Base-by-base conservation (phyloP, 2,329 filamentous ascomycete species). In the Thelonectria discophora region DNA sequence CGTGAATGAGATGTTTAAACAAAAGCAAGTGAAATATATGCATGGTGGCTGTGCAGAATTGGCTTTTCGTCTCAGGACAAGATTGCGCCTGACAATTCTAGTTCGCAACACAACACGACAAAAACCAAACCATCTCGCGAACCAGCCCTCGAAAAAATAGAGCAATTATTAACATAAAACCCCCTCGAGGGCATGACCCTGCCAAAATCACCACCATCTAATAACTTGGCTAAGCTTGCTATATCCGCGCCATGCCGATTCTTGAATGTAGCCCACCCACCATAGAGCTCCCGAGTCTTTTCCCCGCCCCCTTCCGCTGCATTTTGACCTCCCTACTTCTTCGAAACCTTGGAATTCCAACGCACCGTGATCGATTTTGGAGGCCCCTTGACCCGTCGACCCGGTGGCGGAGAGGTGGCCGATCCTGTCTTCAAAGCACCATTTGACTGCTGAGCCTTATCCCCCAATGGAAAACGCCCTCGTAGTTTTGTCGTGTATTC, bases 391-490 rank as follows among this genome's bases (percentile, higher is more conserved):
- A 30, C 11, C 32, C 24, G 32, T 13, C 9, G 17, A 20, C 20
- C 15, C 15, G 39, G 20, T 1, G 43, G 32, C 2, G 21, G 21
- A 48, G 34, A 49, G 34, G 34, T 15, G 10, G 3, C 15, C 6
- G 34, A 15, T 13, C 34, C 15, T 4, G 34, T 6, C 34, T 37
- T 37, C 12, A 15, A 37, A 15, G 10, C 34, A 6, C 15, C 15
- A 37, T 37, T 37, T 4, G 34, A 15, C 34, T 37, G 34, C 34
- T 15, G 34, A 37, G 11, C 11, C 24, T 46, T 43, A n/a, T 18
- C 17, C 39, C 52, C 64, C 50, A 51, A 49, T 20, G 30, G 32
- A 39, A 45, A 59, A 46, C 48, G 48, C 40, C 43, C 60, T 40
- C 42, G 56, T 52, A 37, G 50, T 53, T 43, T 52, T 4, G 34